Conservation (phyloP, 169 alveolate species). For the Plasmodium fragile region DNA sequence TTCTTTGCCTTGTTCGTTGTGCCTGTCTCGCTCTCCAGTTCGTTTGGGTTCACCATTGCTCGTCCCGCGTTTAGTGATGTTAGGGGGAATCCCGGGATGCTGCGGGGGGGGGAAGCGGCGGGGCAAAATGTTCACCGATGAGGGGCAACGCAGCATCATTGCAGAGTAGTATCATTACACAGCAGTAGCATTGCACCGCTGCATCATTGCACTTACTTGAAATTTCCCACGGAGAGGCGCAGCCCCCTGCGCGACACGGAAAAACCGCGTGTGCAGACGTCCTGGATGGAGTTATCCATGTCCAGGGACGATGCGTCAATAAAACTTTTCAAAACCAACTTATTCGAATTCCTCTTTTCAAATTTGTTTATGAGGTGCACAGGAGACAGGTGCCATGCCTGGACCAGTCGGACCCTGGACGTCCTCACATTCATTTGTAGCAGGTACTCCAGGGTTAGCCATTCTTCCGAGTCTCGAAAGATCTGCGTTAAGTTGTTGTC, state of each 20-base stretch:
- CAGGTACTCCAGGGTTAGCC: slow-evolving; percentile 84
- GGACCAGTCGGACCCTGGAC: slow-evolving; percentile 85
- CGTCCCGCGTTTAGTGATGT: slow-evolving; percentile 40
- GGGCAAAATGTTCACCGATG: background rate
- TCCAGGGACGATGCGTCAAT: slow-evolving; percentile 89
- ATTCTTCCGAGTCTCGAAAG: slow-evolving; percentile 84
- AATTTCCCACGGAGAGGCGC: slow-evolving; percentile 90
- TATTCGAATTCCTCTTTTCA: slow-evolving; percentile 72
- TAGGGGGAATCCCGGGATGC: slow-evolving; percentile 71
- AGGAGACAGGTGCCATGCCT: slow-evolving; percentile 85
- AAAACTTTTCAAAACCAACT: slow-evolving; percentile 87
- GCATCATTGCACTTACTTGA: slow-evolving; percentile 78
- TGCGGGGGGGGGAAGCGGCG: background rate
- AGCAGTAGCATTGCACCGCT: background rate
- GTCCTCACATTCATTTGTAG: slow-evolving; percentile 82
- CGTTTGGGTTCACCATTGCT: slow-evolving; percentile 21
- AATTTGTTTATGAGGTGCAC: slow-evolving; percentile 77
- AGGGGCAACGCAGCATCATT: background rate
- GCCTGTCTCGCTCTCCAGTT: slow-evolving; percentile 62
- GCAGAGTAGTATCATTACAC: background rate
- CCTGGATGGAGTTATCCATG: slow-evolving; percentile 89
- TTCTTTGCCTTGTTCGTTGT: slow-evolving; percentile 66
- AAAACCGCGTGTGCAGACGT: slow-evolving; percentile 91
- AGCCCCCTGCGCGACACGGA: slow-evolving; percentile 88
- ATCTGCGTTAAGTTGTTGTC: slow-evolving; percentile 73